These are phyloP conservation scores for Aureobasidium musti DNA, from an alignment of 2,329 filamentous ascomycete genomes.

Conservation along the genomic window DNA sequence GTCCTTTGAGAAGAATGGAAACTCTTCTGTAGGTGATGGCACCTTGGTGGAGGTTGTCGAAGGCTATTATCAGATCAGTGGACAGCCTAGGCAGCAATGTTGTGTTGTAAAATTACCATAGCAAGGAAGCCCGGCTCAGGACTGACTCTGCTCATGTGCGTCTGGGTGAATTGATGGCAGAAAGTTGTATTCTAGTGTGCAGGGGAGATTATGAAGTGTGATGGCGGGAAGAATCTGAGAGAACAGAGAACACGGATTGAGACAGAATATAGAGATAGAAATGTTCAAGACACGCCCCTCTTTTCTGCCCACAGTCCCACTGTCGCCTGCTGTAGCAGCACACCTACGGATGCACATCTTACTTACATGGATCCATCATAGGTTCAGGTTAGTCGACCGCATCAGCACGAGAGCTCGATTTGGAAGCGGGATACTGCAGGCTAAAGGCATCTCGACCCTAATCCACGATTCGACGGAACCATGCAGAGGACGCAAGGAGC, in stretches of 20 bases:
- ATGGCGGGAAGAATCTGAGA: background rate
- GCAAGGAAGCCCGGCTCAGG: slow-evolving; percentile 5
- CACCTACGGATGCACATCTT: slow-evolving; percentile 16
- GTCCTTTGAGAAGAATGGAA: slow-evolving; percentile 10
- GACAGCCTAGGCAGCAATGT: background rate
- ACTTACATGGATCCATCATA: slow-evolving; percentile 22
- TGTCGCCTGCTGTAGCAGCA: slow-evolving; percentile 13
- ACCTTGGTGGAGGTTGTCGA: slow-evolving; percentile 24
- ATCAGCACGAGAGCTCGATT: slow-evolving; percentile 14
- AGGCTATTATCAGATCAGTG: slow-evolving; percentile 3
- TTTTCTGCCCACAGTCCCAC: slow-evolving; percentile 20
- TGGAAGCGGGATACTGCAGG: slow-evolving; percentile 20
- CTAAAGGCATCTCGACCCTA: slow-evolving; percentile 11
- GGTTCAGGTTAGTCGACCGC: slow-evolving; percentile 6
- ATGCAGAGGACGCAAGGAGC: slow-evolving; percentile 22
- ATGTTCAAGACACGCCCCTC: slow-evolving; percentile 18
- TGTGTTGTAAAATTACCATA: background rate
- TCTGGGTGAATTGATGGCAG: background rate
- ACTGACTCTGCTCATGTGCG: slow-evolving; percentile 7
- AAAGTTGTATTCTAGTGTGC: background rate
- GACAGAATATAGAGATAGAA: slow-evolving; percentile 17
- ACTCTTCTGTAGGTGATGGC: slow-evolving; percentile 6
- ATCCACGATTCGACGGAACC: slow-evolving; percentile 1
- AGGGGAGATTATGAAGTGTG: background rate
- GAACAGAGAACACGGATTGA: background rate